phyloP scores from a whole-genome alignment of 192 early-diverging fungal species.

The Umbelopsis isabellina region DNA sequence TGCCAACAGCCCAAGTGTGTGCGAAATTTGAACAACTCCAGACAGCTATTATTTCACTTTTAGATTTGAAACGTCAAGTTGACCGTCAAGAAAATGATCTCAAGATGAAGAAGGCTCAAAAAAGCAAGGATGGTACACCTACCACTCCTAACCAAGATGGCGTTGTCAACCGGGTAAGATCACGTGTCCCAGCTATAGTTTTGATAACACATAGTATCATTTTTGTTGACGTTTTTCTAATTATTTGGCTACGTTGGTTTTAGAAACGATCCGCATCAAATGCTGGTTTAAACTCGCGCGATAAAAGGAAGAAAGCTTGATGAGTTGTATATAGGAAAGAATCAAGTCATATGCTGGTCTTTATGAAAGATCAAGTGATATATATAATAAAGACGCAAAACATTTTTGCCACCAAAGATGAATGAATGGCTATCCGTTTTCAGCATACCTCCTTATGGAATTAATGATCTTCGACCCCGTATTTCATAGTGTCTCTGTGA shows the following conservation, averaged over 20 bases:
- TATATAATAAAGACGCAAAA: slow-evolving; percentile 3
- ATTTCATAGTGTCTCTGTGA: no score
- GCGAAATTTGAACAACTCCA: slow-evolving; percentile 80
- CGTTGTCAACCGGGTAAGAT: slow-evolving; percentile 3
- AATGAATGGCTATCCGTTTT: neutral
- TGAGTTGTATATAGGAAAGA: neutral
- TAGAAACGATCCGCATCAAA: slow-evolving; percentile 22
- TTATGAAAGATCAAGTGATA: no score
- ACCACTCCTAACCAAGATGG: neutral
- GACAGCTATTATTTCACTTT: slow-evolving; percentile 69
- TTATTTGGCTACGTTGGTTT: neutral
- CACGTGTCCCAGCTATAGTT: neutral
- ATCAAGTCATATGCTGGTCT: no score
- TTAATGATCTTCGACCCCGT: no score
- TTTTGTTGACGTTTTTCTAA: slow-evolving; percentile 16
- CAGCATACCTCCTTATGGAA: neutral
- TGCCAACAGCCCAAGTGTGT: slow-evolving; percentile 83
- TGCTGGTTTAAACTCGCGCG: slow-evolving; percentile 18
- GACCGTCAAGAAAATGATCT: slow-evolving; percentile 49
- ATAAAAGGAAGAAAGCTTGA: slow-evolving; percentile 21
- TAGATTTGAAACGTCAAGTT: slow-evolving; percentile 82
- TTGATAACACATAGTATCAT: neutral
- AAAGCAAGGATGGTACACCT: slow-evolving; percentile 18
- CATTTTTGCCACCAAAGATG: neutral
- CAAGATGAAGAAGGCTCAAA: slow-evolving; percentile 25